phyloP scores from a whole-genome alignment of 139 green algal species.

The Mesotaenium endlicherianum region DNA sequence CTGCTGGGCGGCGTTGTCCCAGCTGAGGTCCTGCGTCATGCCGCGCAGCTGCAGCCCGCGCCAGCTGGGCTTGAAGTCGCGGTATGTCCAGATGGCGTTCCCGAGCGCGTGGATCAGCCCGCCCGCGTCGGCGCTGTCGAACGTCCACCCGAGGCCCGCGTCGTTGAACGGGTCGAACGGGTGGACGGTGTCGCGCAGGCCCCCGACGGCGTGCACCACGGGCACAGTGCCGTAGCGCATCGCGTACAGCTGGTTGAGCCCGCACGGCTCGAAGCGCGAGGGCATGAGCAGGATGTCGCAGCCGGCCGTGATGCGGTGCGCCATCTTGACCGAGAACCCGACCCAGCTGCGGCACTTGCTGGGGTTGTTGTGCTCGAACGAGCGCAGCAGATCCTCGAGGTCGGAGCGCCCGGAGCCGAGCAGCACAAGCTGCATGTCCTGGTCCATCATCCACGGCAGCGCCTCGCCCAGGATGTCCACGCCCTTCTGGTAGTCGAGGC shows the following conservation, averaged over 20 bases:
- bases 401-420: slow-evolving; percentile 86
- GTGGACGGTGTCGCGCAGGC: slow-evolving; percentile 72
- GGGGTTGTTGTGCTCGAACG: slow-evolving; percentile 37
- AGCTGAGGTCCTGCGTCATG: slow-evolving; percentile 83
- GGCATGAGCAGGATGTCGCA: slow-evolving; percentile 87
- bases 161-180: slow-evolving; percentile 56
- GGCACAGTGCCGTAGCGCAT: slow-evolving; percentile 82
- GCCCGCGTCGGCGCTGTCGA: slow-evolving; percentile 39
- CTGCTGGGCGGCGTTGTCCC: slow-evolving; percentile 81
- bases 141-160: slow-evolving; percentile 55
- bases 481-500: slow-evolving; percentile 86
- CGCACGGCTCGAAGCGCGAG: slow-evolving; percentile 85
- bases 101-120: slow-evolving; percentile 53
- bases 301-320: slow-evolving; percentile 78
- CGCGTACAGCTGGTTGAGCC: slow-evolving; percentile 78
- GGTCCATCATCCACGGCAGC: slow-evolving; percentile 59
- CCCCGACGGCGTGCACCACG: slow-evolving; percentile 78
- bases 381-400: slow-evolving; percentile 69
- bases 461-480: slow-evolving; percentile 88
- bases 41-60: slow-evolving; percentile 61
- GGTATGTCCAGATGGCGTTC: slow-evolving; percentile 55
- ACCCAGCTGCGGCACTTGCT: slow-evolving; percentile 63
- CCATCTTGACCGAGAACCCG: slow-evolving; percentile 76
- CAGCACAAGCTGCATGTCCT: slow-evolving; percentile 87
- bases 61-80: slow-evolving; percentile 45